A percentile compares a stretch with the other conserved stretches of the same genome.
These are phyloP conservation scores for Tricholoma matsutake DNA, from an alignment of 768 basidiomycete species.

Conservation along the genomic window DNA sequence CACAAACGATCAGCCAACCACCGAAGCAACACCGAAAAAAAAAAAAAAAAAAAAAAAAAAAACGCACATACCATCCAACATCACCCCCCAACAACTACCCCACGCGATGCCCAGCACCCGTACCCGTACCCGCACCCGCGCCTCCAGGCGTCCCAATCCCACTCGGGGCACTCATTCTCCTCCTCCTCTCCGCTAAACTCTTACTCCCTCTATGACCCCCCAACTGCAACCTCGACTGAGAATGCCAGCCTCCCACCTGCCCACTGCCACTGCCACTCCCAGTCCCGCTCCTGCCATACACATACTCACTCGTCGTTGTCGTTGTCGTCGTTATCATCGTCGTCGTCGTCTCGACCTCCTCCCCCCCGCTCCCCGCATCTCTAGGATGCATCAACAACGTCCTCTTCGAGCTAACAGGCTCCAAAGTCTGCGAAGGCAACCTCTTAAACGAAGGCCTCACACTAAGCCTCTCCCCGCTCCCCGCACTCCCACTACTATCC, in stretches of 20 bases:
- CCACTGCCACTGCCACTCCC: not conserved
- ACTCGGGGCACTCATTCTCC: conserved; percentile 33
- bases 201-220: not conserved
- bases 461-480: conserved; percentile 20
- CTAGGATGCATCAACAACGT: conserved; percentile 37
- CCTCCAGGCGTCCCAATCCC: not conserved
- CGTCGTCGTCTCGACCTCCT: conserved; percentile 12
- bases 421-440: conserved; percentile 70
- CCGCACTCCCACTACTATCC: conserved; percentile 18
- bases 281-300: not conserved
- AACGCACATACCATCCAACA: too few relatives aligned
- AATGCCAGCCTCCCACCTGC: not conserved
- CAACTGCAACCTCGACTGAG: not conserved
- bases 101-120: not conserved
- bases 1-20: too few relatives aligned
- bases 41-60: too few relatives aligned
- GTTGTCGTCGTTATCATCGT: too few relatives aligned
- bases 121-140: not conserved
- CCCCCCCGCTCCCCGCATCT: conserved; percentile 22
- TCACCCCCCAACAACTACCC: too few relatives aligned
- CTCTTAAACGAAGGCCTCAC: conserved; percentile 69
- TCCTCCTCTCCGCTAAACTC: conserved; percentile 25
- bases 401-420: conserved; percentile 54
- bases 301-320: not conserved
- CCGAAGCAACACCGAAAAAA: too few relatives aligned